A percentile compares a stretch with the other conserved stretches of the same genome.
Conservation (phyloP, 2,329 filamentous ascomycete species). For the Colletotrichum cuscutae region DNA sequence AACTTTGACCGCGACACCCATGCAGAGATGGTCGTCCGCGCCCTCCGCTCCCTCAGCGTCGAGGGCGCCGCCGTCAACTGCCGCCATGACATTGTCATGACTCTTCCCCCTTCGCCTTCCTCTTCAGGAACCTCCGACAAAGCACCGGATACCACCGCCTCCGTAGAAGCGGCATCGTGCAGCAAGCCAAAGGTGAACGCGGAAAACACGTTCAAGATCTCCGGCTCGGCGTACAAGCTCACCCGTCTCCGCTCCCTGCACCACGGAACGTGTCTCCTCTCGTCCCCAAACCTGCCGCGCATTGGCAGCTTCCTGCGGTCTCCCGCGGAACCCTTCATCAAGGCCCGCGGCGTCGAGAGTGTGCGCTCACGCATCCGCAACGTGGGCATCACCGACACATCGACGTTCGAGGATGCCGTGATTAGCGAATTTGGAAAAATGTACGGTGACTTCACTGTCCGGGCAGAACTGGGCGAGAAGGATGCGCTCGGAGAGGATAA, state of each 20-base stretch:
- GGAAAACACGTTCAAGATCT: slow-evolving; percentile 76
- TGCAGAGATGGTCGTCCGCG: slow-evolving; percentile 92
- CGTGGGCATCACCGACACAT: slow-evolving; percentile 64
- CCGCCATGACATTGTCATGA: slow-evolving; percentile 91
- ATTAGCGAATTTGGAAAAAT: slow-evolving; percentile 73
- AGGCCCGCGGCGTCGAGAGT: slow-evolving; percentile 88
- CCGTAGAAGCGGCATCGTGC: background rate
- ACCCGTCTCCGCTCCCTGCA: slow-evolving; percentile 85
- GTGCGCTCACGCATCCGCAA: slow-evolving; percentile 88
- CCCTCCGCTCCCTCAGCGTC: slow-evolving; percentile 71
- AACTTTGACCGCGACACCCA: slow-evolving; percentile 87
- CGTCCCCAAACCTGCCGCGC: slow-evolving; percentile 76
- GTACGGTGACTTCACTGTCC: slow-evolving; percentile 63
- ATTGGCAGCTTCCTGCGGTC: slow-evolving; percentile 80
- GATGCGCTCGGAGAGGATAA: slow-evolving; percentile 55
- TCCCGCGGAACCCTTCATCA: slow-evolving; percentile 81
- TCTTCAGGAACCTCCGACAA: background rate
- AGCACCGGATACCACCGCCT: background rate
- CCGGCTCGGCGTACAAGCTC: slow-evolving; percentile 94
- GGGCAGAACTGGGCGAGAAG: slow-evolving; percentile 58
- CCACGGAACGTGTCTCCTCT: slow-evolving; percentile 89
- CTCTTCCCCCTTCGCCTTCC: slow-evolving; percentile 43
- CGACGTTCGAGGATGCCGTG: slow-evolving; percentile 63
- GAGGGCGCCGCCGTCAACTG: slow-evolving; percentile 80
- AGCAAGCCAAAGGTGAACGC: slow-evolving; percentile 8